Conservation (phyloP, 140 eudicot genomes). For the Stevia rebaudiana region DNA sequence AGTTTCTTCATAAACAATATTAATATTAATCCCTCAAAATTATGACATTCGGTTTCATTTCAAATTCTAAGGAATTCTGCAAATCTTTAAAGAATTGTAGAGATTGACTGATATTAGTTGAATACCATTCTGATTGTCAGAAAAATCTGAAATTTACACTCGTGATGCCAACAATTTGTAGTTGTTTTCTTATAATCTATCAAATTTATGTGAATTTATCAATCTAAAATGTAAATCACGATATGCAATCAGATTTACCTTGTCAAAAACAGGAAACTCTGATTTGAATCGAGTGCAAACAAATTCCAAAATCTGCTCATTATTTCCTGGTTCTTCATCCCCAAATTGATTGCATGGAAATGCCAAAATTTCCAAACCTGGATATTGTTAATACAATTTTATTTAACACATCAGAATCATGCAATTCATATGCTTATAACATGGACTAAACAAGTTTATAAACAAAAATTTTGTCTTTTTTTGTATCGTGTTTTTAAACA, state of each 20-base stretch:
- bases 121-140: not conserved
- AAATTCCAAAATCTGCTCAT: constrained; percentile 49
- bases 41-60: not conserved
- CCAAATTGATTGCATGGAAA: constrained; percentile 81
- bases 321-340: constrained; percentile 65
- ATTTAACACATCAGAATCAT: constrained; percentile 6
- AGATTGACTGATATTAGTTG: not conserved
- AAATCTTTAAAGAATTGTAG: not conserved
- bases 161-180: not conserved
- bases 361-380: constrained; percentile 65
- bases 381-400: not conserved
- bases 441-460: too few relatives aligned
- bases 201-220: not conserved
- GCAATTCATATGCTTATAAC: not conserved
- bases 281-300: constrained; percentile 65
- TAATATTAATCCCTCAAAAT: not conserved
- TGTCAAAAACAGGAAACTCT: constrained; percentile 56
- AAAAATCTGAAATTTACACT: not conserved
- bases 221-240: not conserved
- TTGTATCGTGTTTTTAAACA: too few relatives aligned
- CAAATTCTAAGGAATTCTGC: not conserved
- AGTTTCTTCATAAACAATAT: not conserved
- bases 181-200: not conserved
- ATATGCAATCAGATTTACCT: constrained; percentile 34
- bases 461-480: too few relatives aligned